Percentiles rank a stretch among this genome's conserved stretches.
Conservation (phyloP, 768 basidiomycete species). For the Pisolithus marmoratus region DNA sequence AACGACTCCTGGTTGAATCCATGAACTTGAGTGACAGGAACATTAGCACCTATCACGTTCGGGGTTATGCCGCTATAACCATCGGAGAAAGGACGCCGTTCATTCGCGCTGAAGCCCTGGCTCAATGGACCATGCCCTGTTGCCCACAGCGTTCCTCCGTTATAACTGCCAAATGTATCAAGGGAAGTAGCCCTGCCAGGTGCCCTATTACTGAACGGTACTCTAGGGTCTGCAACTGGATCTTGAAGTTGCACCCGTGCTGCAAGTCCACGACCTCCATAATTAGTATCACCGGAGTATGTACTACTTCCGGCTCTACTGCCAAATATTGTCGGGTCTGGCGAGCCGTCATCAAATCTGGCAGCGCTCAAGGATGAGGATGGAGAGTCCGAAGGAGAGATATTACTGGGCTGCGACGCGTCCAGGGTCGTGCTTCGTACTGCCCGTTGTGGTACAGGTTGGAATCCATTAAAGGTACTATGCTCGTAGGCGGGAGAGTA, state of each 20-base stretch:
- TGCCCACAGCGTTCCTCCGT: conserved; percentile 33
- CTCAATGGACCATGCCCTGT: conserved; percentile 18
- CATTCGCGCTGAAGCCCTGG: conserved; percentile 16
- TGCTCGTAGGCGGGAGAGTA: conserved; percentile 34
- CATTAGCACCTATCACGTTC: conserved; percentile 10
- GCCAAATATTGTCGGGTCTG: conserved; percentile 57
- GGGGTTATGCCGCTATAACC: conserved; percentile 20
- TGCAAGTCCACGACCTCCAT: conserved; percentile 28
- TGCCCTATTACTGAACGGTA: conserved; percentile 26
- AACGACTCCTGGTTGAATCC: conserved; percentile 23
- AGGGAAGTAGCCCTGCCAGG: conserved; percentile 28
- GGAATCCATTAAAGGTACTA: conserved; percentile 44
- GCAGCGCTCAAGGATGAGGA: conserved; percentile 65
- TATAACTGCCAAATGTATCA: conserved; percentile 37
- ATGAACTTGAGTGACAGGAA: conserved; percentile 18
- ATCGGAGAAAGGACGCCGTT: conserved; percentile 19
- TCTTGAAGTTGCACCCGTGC: conserved; percentile 39
- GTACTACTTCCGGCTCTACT: conserved; percentile 37
- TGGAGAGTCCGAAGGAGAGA: conserved; percentile 64
- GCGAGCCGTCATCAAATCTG: conserved; percentile 61
- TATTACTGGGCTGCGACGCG: conserved; percentile 41
- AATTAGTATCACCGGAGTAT: conserved; percentile 32
- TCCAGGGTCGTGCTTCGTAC: conserved; percentile 63
- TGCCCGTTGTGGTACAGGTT: conserved; percentile 59
- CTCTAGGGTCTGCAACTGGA: conserved; percentile 33